Evolutionary conservation across 495 filamentous ascomycete genomes (phyloP).

Genomic region (Neurospora hispaniola): DNA sequence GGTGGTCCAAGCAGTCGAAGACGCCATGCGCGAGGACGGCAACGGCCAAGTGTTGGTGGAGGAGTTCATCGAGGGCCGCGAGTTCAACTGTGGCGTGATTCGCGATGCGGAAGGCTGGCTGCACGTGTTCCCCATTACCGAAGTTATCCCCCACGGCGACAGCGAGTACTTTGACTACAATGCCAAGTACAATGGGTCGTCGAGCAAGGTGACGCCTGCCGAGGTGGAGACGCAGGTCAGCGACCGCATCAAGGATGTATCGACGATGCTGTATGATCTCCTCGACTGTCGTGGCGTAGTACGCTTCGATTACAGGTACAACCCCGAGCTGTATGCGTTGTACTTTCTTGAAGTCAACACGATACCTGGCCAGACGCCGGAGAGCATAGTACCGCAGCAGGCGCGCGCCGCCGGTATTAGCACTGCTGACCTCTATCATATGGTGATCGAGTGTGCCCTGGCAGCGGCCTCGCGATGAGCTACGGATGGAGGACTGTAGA

Average conservation of each 20-base stretch:
- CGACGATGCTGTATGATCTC: background rate
- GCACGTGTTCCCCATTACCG: background rate
- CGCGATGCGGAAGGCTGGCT: background rate
- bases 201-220: background rate
- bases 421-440: background rate
- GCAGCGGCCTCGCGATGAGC: background rate
- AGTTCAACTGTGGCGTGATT: background rate
- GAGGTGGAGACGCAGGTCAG: background rate
- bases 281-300: background rate
- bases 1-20: background rate
- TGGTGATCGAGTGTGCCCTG: background rate
- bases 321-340: background rate
- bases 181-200: background rate
- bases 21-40: background rate
- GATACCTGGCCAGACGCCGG: background rate
- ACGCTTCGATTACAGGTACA: background rate
- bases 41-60: background rate
- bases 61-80: background rate
- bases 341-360: background rate
- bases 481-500: background rate
- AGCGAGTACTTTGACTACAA: background rate
- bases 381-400: background rate
- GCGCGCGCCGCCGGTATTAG: background rate
- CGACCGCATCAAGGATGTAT: background rate
- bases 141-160: background rate